These are phyloP conservation scores for Apiospora hydei DNA, from an alignment of 2,329 filamentous ascomycete genomes.

Conservation along the genomic window DNA sequence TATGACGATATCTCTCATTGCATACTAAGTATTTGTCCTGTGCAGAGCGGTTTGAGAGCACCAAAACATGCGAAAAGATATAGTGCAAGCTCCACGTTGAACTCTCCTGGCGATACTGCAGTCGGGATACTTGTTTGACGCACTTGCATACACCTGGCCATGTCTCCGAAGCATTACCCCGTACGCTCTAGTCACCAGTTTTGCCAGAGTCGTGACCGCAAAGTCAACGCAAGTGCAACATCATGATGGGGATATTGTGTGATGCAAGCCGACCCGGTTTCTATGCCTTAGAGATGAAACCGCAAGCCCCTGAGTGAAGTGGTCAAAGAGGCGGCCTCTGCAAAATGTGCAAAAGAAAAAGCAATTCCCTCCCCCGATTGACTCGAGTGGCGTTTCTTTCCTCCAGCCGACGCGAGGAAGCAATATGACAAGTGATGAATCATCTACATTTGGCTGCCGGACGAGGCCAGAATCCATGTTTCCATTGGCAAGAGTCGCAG, in stretches of 20 bases:
- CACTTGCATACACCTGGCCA: too few relatives aligned
- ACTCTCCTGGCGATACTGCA: neutral
- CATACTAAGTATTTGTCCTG: neutral
- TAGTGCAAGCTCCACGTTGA: neutral
- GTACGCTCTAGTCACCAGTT: neutral
- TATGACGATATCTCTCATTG: neutral
- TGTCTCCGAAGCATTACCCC: too few relatives aligned
- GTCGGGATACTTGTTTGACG: neutral
- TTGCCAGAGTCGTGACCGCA: neutral
- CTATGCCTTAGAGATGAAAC: neutral
- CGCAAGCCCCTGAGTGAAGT: neutral
- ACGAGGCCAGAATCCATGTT: neutral
- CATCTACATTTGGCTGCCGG: neutral
- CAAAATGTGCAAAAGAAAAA: neutral
- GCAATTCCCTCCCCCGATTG: neutral
- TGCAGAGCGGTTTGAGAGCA: neutral
- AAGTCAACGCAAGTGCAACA: neutral
- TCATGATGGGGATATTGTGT: neutral
- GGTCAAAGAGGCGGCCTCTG: neutral
- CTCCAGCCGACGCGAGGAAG: neutral
- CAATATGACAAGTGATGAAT: neutral
- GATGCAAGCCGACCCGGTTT: neutral
- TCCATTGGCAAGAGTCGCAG: neutral
- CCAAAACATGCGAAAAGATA: neutral
- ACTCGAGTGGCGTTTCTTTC: too few relatives aligned